Evolutionary conservation across 805 yeast genomes (phyloP).

Genomic region (Candida tammaniensis): DNA sequence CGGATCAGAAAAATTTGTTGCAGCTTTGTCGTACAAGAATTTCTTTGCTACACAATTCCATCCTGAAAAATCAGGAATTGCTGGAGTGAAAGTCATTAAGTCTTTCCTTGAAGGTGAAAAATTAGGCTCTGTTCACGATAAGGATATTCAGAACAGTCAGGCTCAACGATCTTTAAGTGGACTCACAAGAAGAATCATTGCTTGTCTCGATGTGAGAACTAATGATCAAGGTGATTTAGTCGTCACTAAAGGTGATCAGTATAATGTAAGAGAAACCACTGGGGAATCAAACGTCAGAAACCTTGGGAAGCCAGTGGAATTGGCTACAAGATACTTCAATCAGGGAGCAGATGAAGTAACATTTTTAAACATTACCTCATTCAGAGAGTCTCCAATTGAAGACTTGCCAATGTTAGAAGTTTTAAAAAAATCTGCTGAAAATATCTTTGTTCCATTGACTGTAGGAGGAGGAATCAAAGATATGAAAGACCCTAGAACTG

Average conservation of each 20-base stretch:
- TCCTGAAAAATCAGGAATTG: conserved; percentile 96
- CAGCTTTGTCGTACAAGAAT: conserved; percentile 74
- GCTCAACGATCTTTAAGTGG: conserved; percentile 49
- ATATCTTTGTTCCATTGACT: conserved; percentile 94
- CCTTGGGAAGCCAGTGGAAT: conserved; percentile 92
- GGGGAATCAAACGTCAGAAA: conserved; percentile 70
- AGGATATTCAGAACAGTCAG: conserved; percentile 18
- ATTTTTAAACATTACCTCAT: conserved; percentile 91
- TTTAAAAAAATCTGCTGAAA: conserved; percentile 73
- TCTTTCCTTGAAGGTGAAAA: conserved; percentile 58
- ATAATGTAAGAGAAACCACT: conserved; percentile 80
- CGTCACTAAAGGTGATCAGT: conserved; percentile 98
- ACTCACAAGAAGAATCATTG: conserved; percentile 85
- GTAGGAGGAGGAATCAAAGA: conserved; percentile 99
- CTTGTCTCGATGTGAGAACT: conserved; percentile 94
- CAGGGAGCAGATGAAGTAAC: conserved; percentile 99
- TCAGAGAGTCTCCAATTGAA: conserved; percentile 86
- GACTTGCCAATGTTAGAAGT: conserved; percentile 97
- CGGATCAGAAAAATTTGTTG: conserved; percentile 76
- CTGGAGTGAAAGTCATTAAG: conserved; percentile 76
- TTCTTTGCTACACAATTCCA: conserved; percentile 96
- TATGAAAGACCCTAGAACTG: conserved; percentile 75
- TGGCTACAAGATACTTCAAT: conserved; percentile 83
- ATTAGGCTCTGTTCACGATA: conserved; percentile 17
- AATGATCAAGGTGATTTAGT: conserved; percentile 94